These are phyloP conservation scores for Aspergillus asperescens DNA, from an alignment of 495 filamentous ascomycete species.

Conservation along the genomic window DNA sequence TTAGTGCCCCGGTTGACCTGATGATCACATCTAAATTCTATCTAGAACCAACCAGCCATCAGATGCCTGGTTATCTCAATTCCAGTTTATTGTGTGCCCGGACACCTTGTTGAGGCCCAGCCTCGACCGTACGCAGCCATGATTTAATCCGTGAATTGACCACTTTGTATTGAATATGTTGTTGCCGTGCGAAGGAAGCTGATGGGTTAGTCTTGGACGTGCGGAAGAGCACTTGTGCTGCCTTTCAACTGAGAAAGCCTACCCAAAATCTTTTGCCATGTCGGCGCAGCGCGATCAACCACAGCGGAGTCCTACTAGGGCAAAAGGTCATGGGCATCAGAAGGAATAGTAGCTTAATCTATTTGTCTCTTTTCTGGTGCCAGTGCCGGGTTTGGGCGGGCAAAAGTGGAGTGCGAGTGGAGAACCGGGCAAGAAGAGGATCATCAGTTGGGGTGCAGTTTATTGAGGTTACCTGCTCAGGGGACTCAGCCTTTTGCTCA, in stretches of 20 bases:
- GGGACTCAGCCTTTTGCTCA: constrained; percentile 1
- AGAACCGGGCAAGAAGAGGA: constrained; percentile 1
- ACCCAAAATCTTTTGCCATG: constrained; percentile 2
- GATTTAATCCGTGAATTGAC: too few relatives aligned
- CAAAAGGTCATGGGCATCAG: neutral
- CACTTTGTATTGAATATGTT: too few relatives aligned
- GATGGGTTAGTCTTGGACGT: too few relatives aligned
- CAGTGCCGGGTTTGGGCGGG: constrained; percentile 3
- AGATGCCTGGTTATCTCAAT: too few relatives aligned
- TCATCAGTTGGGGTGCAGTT: constrained; percentile 7
- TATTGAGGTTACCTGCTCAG: constrained; percentile 5
- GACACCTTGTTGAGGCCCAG: too few relatives aligned
- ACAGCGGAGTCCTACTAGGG: constrained; percentile 6
- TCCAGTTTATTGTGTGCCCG: too few relatives aligned
- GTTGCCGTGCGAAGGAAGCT: too few relatives aligned
- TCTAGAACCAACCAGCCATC: too few relatives aligned
- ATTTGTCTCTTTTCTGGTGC: constrained; percentile 5
- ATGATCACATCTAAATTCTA: too few relatives aligned
- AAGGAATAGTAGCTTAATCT: constrained; percentile 5
- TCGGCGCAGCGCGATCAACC: constrained; percentile 4
- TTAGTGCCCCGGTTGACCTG: too few relatives aligned
- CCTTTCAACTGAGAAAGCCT: neutral
- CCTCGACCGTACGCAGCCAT: too few relatives aligned
- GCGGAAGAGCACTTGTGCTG: constrained; percentile 4
- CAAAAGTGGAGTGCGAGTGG: constrained; percentile 7